A percentile compares a stretch with the other conserved stretches of the same genome.
Conservation (phyloP, 805 yeast genomes). For the Saccharomycopsis sp. region DNA sequence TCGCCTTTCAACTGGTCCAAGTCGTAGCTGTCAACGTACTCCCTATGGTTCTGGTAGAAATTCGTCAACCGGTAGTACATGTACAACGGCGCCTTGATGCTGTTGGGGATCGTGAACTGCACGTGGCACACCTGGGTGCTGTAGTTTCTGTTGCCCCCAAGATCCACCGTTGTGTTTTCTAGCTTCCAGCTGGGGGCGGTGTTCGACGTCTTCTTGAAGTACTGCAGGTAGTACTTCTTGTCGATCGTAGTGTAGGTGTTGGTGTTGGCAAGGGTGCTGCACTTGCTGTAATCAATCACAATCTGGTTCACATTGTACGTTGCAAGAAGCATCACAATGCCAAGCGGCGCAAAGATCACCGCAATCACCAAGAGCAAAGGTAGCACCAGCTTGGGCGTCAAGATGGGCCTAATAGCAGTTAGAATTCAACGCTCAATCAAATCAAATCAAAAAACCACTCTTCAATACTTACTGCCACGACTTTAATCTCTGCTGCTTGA, state of each 20-base stretch:
- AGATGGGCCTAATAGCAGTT: conserved; percentile 45
- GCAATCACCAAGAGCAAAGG: conserved; percentile 73
- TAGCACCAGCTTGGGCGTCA: conserved; percentile 84
- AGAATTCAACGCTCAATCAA: background rate
- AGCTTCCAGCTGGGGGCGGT: conserved; percentile 49
- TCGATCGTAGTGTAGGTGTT: conserved; percentile 45
- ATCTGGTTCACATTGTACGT: conserved; percentile 68
- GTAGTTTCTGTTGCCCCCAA: conserved; percentile 20
- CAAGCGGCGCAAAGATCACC: conserved; percentile 81
- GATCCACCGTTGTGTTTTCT: conserved; percentile 28
- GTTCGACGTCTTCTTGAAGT: conserved; percentile 39
- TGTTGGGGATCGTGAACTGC: conserved; percentile 62
- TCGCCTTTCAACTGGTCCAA: conserved; percentile 71
- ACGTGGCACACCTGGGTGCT: conserved; percentile 47
- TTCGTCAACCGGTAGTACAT: conserved; percentile 82
- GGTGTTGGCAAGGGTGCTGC: conserved; percentile 44
- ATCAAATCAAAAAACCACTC: background rate
- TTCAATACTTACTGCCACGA: conserved; percentile 42
- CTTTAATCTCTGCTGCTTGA: conserved; percentile 60
- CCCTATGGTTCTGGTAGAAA: conserved; percentile 91
- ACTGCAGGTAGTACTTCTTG: conserved; percentile 43
- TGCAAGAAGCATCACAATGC: conserved; percentile 71
- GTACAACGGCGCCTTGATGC: conserved; percentile 61
- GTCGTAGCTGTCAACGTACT: conserved; percentile 82
- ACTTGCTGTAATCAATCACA: conserved; percentile 65